A percentile compares a stretch with the other conserved stretches of the same genome.
These are phyloP conservation scores for Theileria luwenshuni DNA, from an alignment of 169 alveolate genomes.

Conservation along the genomic window DNA sequence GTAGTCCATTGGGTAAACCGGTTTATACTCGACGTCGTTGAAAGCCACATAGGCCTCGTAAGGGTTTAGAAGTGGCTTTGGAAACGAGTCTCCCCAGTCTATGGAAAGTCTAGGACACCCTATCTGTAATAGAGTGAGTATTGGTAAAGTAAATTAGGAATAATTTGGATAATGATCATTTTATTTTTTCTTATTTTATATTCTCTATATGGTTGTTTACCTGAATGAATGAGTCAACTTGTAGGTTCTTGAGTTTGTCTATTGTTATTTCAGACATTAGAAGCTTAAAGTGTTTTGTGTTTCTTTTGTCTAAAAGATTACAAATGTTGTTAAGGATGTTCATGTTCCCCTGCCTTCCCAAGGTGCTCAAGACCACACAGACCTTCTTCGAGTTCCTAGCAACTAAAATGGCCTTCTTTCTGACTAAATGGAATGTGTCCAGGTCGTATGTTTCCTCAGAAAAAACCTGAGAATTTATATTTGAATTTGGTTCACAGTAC, in stretches of 20 bases:
- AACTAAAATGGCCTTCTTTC: conserved; percentile 81
- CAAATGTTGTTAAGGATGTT: conserved; percentile 68
- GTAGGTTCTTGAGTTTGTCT: conserved; percentile 65
- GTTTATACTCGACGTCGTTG: conserved; percentile 71
- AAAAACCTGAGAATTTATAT: conserved; percentile 52
- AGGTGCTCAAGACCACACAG: conserved; percentile 79
- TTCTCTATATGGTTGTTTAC: conserved; percentile 7
- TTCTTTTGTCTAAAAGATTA: conserved; percentile 42
- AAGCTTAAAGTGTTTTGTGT: conserved; percentile 47
- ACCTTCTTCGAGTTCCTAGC: conserved; percentile 64
- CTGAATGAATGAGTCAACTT: conserved; percentile 71
- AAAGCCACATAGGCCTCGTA: conserved; percentile 96
- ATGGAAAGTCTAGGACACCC: conserved; percentile 98
- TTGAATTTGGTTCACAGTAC: conserved; percentile 14
- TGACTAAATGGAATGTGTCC: conserved; percentile 82
- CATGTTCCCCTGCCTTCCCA: conserved; percentile 84
- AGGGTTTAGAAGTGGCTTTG: conserved; percentile 93
- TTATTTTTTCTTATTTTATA: no score
- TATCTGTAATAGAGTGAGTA: conserved; percentile 72
- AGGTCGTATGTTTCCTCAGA: conserved; percentile 88
- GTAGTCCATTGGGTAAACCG: conserved; percentile 89
- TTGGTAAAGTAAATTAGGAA: not conserved
- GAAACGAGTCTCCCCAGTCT: conserved; percentile 97
- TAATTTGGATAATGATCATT: no score
- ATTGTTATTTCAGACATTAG: conserved; percentile 75